Conservation (phyloP, 495 filamentous ascomycete species). For the Aeminium ludgeri region DNA sequence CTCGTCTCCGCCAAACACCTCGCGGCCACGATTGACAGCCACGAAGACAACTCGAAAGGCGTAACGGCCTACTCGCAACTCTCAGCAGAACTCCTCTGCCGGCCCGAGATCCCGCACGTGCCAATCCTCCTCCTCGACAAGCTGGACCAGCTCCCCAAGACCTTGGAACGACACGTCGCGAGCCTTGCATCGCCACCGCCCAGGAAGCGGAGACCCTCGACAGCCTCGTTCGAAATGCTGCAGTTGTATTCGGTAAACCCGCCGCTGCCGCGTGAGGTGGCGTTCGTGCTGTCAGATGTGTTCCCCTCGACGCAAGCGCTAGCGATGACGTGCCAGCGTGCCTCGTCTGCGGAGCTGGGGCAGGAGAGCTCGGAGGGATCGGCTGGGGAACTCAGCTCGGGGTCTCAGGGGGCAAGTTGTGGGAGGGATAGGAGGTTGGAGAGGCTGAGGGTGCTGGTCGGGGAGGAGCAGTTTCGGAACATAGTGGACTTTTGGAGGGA, state of each 20-base stretch:
- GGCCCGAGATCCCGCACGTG: conserved; percentile 33
- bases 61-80: conserved; percentile 54
- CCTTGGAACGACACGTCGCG: conserved; percentile 6
- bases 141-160: conserved; percentile 2
- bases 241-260: conserved; percentile 15
- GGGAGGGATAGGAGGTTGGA: conserved; percentile 1
- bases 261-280: conserved; percentile 16
- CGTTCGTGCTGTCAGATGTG: conserved; percentile 19
- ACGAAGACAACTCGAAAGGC: conserved; percentile 34
- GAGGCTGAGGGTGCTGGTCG: conserved; percentile 12
- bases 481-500: conserved; percentile 21
- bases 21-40: conserved; percentile 21
- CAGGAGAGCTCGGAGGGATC: conserved; percentile 3
- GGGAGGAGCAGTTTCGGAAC: conserved; percentile 12
- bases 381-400: not conserved
- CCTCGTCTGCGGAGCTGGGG: not conserved
- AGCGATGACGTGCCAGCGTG: conserved; percentile 13
- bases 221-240: conserved; percentile 15
- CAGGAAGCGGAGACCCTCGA: not conserved
- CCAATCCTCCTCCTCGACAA: conserved; percentile 42
- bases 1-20: conserved; percentile 19
- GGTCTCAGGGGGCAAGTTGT: not conserved
- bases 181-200: not conserved
- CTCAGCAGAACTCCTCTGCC: conserved; percentile 49
- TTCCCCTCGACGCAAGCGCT: conserved; percentile 15